These are phyloP conservation scores for Plasmodium fragile DNA, from an alignment of 169 alveolate species.

Conservation along the genomic window DNA sequence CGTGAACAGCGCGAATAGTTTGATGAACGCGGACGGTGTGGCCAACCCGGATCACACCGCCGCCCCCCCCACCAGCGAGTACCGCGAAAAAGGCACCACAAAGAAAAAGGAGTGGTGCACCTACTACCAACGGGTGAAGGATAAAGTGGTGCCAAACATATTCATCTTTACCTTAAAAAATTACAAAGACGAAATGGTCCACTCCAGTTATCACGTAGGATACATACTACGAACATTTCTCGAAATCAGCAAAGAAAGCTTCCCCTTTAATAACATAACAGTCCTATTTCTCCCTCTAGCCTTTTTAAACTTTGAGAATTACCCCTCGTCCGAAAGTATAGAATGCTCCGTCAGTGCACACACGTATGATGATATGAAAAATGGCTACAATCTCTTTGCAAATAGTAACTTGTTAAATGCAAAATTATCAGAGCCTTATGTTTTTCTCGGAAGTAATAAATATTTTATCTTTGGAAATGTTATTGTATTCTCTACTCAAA, in stretches of 20 bases:
- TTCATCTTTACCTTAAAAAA: constrained; percentile 22
- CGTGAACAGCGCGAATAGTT: neutral
- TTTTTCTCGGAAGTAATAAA: constrained; percentile 27
- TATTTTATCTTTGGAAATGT: constrained; percentile 64
- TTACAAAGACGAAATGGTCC: constrained; percentile 17
- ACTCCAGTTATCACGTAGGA: constrained; percentile 44
- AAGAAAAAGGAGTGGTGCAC: constrained; percentile 7
- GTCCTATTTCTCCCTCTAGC: constrained; percentile 43
- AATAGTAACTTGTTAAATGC: constrained; percentile 52
- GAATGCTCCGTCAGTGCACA: constrained; percentile 51
- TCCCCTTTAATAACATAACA: constrained; percentile 54
- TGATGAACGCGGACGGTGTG: neutral
- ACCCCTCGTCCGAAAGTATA: constrained; percentile 37
- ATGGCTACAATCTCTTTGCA: constrained; percentile 59
- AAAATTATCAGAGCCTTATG: constrained; percentile 65
- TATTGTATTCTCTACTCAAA: constrained; percentile 19
- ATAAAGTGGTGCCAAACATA: constrained; percentile 70
- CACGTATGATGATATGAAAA: constrained; percentile 39
- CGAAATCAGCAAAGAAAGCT: constrained; percentile 58
- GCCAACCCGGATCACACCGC: neutral
- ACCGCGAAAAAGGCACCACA: neutral
- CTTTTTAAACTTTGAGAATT: constrained; percentile 15
- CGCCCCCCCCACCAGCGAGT: constrained; percentile 1
- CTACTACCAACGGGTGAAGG: constrained; percentile 45
- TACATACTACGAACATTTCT: constrained; percentile 39